These are phyloP conservation scores for Geranomyces michiganensis DNA, from an alignment of 192 early-diverging fungal genomes.

Conservation along the genomic window DNA sequence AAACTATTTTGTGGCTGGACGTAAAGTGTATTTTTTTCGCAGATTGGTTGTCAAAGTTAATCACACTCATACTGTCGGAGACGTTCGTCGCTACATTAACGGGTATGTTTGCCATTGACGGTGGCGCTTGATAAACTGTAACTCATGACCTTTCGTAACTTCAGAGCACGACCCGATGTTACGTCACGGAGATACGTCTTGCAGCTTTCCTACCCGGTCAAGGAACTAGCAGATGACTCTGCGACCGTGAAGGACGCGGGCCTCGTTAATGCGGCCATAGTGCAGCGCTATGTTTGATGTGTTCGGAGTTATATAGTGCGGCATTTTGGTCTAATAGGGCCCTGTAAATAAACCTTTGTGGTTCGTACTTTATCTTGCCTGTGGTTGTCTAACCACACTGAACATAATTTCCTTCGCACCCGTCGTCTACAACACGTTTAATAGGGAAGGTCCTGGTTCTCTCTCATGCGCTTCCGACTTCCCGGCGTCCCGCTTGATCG, in stretches of 20 bases:
- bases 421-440: too few relatives aligned
- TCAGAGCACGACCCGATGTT: slow-evolving; percentile 65
- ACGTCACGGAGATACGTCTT: slow-evolving; percentile 70
- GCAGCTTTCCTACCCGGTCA: slow-evolving; percentile 85
- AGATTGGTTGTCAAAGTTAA: slow-evolving; percentile 89
- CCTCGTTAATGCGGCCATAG: slow-evolving; percentile 84
- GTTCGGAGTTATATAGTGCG: too few relatives aligned
- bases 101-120: slow-evolving; percentile 45
- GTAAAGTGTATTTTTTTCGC: slow-evolving; percentile 11
- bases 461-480: too few relatives aligned
- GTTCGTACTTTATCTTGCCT: too few relatives aligned
- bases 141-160: background rate
- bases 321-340: too few relatives aligned
- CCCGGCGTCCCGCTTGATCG: too few relatives aligned
- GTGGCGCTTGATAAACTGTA: background rate
- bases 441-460: too few relatives aligned
- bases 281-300: slow-evolving; percentile 61
- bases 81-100: slow-evolving; percentile 77
- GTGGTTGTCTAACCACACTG: too few relatives aligned
- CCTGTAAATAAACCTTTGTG: too few relatives aligned
- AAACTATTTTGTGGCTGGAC: too few relatives aligned
- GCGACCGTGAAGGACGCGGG: slow-evolving; percentile 79
- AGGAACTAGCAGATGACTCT: slow-evolving; percentile 70
- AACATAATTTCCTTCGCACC: too few relatives aligned
- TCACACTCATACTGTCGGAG: slow-evolving; percentile 86